phyloP scores from a whole-genome alignment of 495 filamentous ascomycete genomes.

The Hypoxylon intermedium region DNA sequence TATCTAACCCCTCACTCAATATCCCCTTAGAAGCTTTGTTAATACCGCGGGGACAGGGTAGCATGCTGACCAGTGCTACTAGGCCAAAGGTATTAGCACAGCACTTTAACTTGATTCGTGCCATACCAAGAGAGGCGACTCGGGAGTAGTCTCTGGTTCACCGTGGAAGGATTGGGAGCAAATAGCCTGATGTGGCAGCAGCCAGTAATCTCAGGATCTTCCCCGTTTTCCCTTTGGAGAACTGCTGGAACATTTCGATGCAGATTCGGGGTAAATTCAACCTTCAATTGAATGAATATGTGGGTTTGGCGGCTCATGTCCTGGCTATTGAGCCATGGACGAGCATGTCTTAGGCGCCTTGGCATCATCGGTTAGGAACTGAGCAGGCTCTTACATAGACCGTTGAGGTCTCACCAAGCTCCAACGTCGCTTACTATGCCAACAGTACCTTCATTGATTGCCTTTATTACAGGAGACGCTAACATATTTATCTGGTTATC shows the following conservation, averaged over 20 bases:
- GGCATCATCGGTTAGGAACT: slow-evolving; percentile 22
- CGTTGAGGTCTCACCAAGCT: slow-evolving; percentile 15
- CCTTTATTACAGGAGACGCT: too few relatives aligned
- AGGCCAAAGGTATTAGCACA: slow-evolving; percentile 20
- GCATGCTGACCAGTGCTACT: slow-evolving; percentile 17
- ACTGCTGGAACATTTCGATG: slow-evolving; percentile 6
- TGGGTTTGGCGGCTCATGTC: slow-evolving; percentile 29
- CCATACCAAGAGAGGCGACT: slow-evolving; percentile 41
- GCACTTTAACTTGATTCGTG: slow-evolving; percentile 15
- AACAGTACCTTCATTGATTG: neutral
- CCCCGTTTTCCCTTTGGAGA: slow-evolving; percentile 25
- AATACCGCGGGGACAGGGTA: slow-evolving; percentile 15
- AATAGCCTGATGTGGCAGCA: slow-evolving; percentile 38
- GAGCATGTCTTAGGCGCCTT: slow-evolving; percentile 31
- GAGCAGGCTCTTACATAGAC: slow-evolving; percentile 33
- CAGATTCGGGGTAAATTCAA: slow-evolving; percentile 38
- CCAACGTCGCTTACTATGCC: slow-evolving; percentile 11
- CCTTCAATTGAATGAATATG: slow-evolving; percentile 10
- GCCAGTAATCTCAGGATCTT: slow-evolving; percentile 28
- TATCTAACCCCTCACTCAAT: slow-evolving; percentile 12
- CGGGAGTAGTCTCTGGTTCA: slow-evolving; percentile 36
- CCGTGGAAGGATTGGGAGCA: slow-evolving; percentile 16
- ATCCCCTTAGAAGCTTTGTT: slow-evolving; percentile 27
- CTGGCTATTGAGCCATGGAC: slow-evolving; percentile 30
- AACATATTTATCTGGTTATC: too few relatives aligned